Evolutionary conservation across 129 eudicot genomes (phyloP).

Genomic region (Solidago caesia): DNA sequence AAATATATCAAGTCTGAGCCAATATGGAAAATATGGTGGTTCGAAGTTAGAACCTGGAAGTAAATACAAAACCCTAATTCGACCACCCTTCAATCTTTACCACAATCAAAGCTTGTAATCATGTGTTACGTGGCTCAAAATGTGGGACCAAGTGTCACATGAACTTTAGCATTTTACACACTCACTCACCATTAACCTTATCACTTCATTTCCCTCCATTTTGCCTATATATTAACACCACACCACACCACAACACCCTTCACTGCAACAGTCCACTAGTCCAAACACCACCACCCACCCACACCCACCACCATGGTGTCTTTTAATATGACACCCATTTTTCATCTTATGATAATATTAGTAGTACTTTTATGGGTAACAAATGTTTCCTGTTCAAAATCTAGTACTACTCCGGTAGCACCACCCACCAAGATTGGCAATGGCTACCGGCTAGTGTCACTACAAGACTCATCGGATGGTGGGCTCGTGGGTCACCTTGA

Average conservation of each 20-base stretch:
- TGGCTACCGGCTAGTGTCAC: slow-evolving; percentile 77
- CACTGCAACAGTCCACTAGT: neutral
- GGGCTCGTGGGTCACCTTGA: slow-evolving; percentile 75
- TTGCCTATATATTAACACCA: slow-evolving; percentile 18
- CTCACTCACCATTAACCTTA: slow-evolving; percentile 19
- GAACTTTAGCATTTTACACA: slow-evolving; percentile 24
- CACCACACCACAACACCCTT: neutral
- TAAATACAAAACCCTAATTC: slow-evolving; percentile 33
- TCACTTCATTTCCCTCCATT: slow-evolving; percentile 26
- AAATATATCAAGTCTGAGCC: neutral
- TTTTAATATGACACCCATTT: slow-evolving; percentile 21
- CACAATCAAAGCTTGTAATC: slow-evolving; percentile 29
- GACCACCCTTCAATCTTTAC: slow-evolving; percentile 24
- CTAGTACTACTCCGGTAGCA: slow-evolving; percentile 8
- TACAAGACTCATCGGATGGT: slow-evolving; percentile 69
- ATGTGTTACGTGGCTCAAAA: slow-evolving; percentile 18
- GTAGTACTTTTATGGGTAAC: neutral
- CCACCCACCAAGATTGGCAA: slow-evolving; percentile 64
- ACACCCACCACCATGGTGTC: slow-evolving; percentile 21
- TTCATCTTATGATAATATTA: neutral
- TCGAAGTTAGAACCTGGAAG: slow-evolving; percentile 4
- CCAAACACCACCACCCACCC: slow-evolving; percentile 2
- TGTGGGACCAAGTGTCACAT: slow-evolving; percentile 32
- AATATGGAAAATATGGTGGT: slow-evolving; percentile 2
- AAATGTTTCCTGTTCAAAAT: slow-evolving; percentile 18